Evolutionary conservation across 202 grass and related monocot genomes (phyloP).

Genomic region (Sporobolus alterniflorus): DNA sequence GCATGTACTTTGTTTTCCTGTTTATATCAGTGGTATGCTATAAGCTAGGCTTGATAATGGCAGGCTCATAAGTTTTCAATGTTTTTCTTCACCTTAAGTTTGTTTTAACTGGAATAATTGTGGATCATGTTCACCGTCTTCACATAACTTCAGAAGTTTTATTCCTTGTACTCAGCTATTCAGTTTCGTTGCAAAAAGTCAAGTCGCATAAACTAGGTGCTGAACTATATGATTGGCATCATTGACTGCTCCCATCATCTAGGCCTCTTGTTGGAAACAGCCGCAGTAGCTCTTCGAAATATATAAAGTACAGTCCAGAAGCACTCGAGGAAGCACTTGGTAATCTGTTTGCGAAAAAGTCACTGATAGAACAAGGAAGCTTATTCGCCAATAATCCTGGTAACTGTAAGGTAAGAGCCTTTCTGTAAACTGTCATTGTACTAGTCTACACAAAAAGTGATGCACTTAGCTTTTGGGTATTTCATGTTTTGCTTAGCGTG

Average conservation of each 20-base stretch:
- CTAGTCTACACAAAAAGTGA: conserved; percentile 4
- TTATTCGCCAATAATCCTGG: neutral
- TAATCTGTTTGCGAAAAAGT: conserved; percentile 55
- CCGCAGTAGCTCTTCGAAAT: conserved; percentile 50
- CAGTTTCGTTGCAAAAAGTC: neutral
- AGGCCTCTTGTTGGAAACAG: conserved; percentile 73
- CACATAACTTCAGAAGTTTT: neutral
- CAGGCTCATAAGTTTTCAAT: neutral
- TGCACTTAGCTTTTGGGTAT: neutral
- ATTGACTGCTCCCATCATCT: conserved; percentile 11
- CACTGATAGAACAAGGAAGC: neutral
- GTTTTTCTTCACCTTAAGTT: neutral
- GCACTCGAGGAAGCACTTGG: conserved; percentile 59
- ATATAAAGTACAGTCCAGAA: conserved; percentile 72
- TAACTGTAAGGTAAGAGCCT: conserved; percentile 7
- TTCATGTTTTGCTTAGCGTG: neutral
- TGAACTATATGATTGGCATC: neutral
- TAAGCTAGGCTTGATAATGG: neutral
- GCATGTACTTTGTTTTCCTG: no score
- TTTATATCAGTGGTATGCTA: neutral
- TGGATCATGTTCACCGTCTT: neutral
- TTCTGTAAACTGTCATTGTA: neutral
- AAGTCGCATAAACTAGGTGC: neutral
- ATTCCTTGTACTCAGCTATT: neutral
- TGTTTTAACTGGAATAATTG: neutral